Base-by-base conservation (phyloP, 2,329 filamentous ascomycete genomes). In the Sclerotiophoma versabilis region DNA sequence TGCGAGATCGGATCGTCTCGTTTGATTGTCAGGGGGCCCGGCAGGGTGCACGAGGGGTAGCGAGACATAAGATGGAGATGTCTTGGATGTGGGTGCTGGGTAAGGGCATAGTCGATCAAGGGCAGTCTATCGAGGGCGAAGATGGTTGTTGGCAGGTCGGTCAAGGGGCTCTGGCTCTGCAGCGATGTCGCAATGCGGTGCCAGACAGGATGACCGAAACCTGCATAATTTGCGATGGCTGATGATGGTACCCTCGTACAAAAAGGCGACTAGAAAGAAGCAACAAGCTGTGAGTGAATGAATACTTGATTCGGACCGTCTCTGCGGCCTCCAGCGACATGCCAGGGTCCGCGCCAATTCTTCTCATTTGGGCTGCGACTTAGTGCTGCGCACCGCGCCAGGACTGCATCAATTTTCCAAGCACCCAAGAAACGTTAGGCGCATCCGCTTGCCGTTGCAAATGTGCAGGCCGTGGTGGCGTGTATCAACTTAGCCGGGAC, bases 251-350 rank as follows among this genome's bases (percentile, higher is more conserved):
- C 49, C 44, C 27, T 45, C 23, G 49, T 29, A 51, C 41, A 34
- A 17, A 26, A 15, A 22, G 20, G 26, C 23, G 30, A 17, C 37
- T 12, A 38, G 32, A 27, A 30, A 49, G 38, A 43, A 43, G 38
- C 29, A 36, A 44, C 30, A 38, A 14, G 19, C 17, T 25, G 19
- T 15, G 9, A 10, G 42, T 36, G n/a, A 33, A 39, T 41, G 49
- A 33, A 39, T 41, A 42, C 34, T 32, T 29, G 11, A 22, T 27
- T 52, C 49, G 49, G 42, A 41, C 49, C 49, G 49, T 52, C 27
- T 45, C 26, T 45, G 34, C 33, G 15, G 48, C 48, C 32, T 37
- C 17, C 27, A 44, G 50, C 32, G 44, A 54, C 44, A 48, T 54
- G 15, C 37, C 32, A 36, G 39, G 36, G 45, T n/a, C 26, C 26